Percentiles rank a stretch among this genome's conserved stretches.
Conservation (phyloP, 2,329 filamentous ascomycete species). For the Pseudohalonectria lignicola region DNA sequence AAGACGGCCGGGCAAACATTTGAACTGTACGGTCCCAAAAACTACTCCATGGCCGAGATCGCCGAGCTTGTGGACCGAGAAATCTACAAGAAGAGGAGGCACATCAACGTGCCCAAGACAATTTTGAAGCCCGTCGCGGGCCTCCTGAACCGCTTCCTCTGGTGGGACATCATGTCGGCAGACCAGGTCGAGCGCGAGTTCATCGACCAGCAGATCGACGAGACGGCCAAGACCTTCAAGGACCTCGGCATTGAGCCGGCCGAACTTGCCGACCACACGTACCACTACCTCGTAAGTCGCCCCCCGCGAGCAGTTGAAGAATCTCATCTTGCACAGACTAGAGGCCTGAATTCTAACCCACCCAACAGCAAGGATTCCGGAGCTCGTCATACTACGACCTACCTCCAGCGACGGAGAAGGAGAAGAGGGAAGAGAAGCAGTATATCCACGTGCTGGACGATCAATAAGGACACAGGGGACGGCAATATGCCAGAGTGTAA, state of each 20-base stretch:
- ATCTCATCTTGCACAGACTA: background rate
- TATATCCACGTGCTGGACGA: constrained; percentile 91
- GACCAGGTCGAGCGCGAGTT: constrained; percentile 90
- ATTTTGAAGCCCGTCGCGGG: constrained; percentile 66
- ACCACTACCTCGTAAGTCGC: constrained; percentile 76
- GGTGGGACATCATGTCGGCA: constrained; percentile 76
- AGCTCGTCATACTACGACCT: constrained; percentile 84
- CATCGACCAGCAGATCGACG: constrained; percentile 85
- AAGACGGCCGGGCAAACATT: constrained; percentile 81
- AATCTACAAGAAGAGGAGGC: constrained; percentile 79
- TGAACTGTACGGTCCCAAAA: constrained; percentile 86
- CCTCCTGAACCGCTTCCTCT: constrained; percentile 70
- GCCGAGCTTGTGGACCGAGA: constrained; percentile 81
- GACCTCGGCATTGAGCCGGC: constrained; percentile 84
- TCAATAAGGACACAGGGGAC: constrained; percentile 60
- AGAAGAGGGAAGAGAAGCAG: constrained; percentile 91
- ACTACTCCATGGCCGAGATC: constrained; percentile 85
- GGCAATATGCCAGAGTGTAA: too few species aligned
- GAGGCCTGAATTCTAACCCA: constrained; percentile 22
- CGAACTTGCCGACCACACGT: constrained; percentile 78
- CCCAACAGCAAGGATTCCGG: constrained; percentile 70
- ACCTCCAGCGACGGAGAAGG: constrained; percentile 86
- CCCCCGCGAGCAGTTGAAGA: too few species aligned
- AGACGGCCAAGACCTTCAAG: constrained; percentile 86
- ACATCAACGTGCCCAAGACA: constrained; percentile 81